Base-by-base conservation (phyloP, 225 moss, liverwort and hornwort species). In the Physcomitrium patens region DNA sequence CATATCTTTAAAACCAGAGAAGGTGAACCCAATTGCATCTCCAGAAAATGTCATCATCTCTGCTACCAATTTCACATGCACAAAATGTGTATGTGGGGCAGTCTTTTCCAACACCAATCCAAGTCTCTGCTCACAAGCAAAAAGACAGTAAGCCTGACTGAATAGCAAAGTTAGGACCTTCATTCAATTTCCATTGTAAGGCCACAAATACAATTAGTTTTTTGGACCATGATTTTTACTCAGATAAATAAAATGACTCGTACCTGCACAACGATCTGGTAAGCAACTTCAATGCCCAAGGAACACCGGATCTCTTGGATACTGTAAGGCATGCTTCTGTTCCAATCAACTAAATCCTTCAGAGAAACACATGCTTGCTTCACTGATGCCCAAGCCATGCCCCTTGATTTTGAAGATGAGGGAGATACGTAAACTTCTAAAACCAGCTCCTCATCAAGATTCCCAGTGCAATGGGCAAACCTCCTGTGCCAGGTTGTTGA, bases 21-120 rank as follows among this genome's bases (percentile, higher is more conserved):
- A 81, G 8, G 83, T 91, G 8, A 97, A 82, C 26, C 90, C 97
- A 50, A 88, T 91, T 9, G 91, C 94, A 78, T 91, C 93, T 62
- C 97, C 97, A 17, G 97, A 91, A 50, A 82, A 91, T 31, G 92
- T 91, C 94, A 97, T 94, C 71, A 87, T 83, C 53, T 97, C 97
- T 67, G 89, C 84, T 51, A 97, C 87, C 79, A 97, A 63, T 74
- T 87, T 87, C 59, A 84, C 87, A 79, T 97, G 97, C 76, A 76
- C 74, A 37, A 24, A 78, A 52, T 76, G 66, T 10, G 90, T 85
- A 52, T 87, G 67, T 49, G 77, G 78, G 51, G 92, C 97, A 59
- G 87, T 87, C 65, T 84, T 87, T 76, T 90, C 78, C 23, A 93
- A 84, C 2, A 87, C 91, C 45, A 97, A 84, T 43, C 69, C 76